These are phyloP conservation scores for Peronospora belbahrii DNA, from an alignment of 352 stramenopile species.

Conservation along the genomic window DNA sequence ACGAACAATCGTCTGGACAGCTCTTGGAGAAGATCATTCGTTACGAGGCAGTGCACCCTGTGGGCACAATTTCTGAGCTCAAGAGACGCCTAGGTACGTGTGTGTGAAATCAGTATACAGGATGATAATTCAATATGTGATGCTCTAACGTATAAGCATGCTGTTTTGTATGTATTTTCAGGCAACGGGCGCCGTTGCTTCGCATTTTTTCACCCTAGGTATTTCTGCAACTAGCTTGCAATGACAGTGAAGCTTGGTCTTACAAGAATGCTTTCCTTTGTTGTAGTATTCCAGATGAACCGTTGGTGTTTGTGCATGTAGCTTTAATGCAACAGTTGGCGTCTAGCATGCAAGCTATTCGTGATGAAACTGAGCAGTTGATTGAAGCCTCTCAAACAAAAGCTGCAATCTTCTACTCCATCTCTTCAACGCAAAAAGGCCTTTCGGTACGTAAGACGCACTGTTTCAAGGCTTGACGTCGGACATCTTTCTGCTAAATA, in stretches of 20 bases:
- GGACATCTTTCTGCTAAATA: neutral
- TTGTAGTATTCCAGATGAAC: constrained; percentile 75
- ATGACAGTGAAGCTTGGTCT: neutral
- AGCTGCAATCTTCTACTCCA: constrained; percentile 94
- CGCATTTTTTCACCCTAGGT: constrained; percentile 91
- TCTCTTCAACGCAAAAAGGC: constrained; percentile 89
- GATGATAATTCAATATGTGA: neutral
- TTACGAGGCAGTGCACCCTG: constrained; percentile 92
- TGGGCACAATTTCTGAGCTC: constrained; percentile 90
- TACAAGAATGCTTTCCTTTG: neutral
- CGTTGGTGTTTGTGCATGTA: constrained; percentile 93
- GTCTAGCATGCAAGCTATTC: constrained; percentile 88
- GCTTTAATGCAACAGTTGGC: constrained; percentile 87
- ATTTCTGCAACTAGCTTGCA: neutral
- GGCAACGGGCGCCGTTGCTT: constrained; percentile 84
- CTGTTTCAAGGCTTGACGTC: neutral
- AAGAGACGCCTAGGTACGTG: constrained; percentile 82
- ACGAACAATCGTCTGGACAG: constrained; percentile 85
- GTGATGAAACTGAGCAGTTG: constrained; percentile 61
- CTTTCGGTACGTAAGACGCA: constrained; percentile 38
- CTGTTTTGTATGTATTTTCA: constrained; percentile 3
- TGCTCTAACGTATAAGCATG: neutral
- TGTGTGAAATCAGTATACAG: neutral
- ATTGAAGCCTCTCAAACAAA: constrained; percentile 47
- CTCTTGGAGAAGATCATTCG: constrained; percentile 94